Evolutionary conservation across 192 early-diverging fungal genomes (phyloP), one percentile per base, ranked within the genome.

Genomic region (Spinellus fusiger): DNA sequence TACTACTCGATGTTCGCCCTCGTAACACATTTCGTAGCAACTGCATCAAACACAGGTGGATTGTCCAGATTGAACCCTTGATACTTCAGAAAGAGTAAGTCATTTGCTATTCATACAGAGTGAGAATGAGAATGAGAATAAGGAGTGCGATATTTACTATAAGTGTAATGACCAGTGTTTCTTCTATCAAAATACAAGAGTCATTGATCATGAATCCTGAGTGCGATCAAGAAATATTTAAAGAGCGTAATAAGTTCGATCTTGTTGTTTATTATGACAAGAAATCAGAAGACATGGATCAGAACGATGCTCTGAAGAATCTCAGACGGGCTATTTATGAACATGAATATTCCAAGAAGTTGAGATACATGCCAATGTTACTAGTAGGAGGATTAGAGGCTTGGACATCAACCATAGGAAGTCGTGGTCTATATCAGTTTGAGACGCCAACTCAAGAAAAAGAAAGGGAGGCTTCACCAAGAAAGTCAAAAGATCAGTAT

Each of bases 1-100:
- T 95, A 23, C 55, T 95, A 18, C 70, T 95, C 56, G 93, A 95
- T 71, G 80, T 93, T 10, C 80, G 93, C 13, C 80, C 82, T 31
- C 79, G 81, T 35, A 83, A 89, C 26, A 75, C 87, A 31, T 92
- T 76, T 69, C 71, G 73, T 0, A 75, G 73, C 54, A 89, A 87
- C 1, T 88, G 83, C 12, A 80, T 95, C 35, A 83, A 82, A 44
- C 83, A 87, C 65, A 66, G 65, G 26, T 70, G 78, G 58, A 70
- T 86, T 15, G 84, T 93, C 16, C 84, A 93, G 58, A 54, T 95
- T 13, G 91, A 93, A 54, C 93, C 93, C 1, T 58, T 79, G 33
- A 79, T 77, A 25, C 69, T 80, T 12, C 71, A 70, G 44, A 67
- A 75, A 65, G 77, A 77, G 77, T 91, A 82, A 54, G 75, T 54